phyloP scores from a whole-genome alignment of 2,329 filamentous ascomycete species.

The Monosporascus sp. region DNA sequence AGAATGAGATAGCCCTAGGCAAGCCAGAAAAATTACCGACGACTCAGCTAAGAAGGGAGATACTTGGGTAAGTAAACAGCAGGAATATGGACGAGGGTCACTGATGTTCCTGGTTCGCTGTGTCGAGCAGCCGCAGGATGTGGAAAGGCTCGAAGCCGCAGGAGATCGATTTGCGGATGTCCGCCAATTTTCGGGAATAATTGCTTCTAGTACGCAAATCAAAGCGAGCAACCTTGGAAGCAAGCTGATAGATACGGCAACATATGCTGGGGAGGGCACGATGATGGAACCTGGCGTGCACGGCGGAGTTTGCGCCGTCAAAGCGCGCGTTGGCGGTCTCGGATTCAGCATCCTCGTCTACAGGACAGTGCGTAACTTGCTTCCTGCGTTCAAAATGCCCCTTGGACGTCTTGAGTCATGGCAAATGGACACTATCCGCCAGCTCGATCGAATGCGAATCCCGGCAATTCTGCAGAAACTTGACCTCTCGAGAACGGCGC shows the following conservation, averaged over 20 bases:
- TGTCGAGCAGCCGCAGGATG: slow-evolving; percentile 56
- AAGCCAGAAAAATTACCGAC: slow-evolving; percentile 11
- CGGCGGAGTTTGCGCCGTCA: slow-evolving; percentile 52
- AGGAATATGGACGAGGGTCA: slow-evolving; percentile 62
- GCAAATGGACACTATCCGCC: slow-evolving; percentile 49
- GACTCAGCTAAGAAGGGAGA: slow-evolving; percentile 36
- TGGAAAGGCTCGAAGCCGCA: slow-evolving; percentile 24
- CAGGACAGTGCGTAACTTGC: slow-evolving; percentile 48
- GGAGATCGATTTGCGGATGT: slow-evolving; percentile 75
- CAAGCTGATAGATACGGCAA: slow-evolving; percentile 60
- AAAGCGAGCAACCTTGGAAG: slow-evolving; percentile 53
- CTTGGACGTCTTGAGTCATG: slow-evolving; percentile 46
- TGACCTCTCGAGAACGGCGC: slow-evolving; percentile 28
- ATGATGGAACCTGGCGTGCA: slow-evolving; percentile 50
- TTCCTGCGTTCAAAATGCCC: slow-evolving; percentile 55
- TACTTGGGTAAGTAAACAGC: slow-evolving; percentile 16
- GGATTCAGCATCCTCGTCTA: slow-evolving; percentile 61
- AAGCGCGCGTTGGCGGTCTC: slow-evolving; percentile 42
- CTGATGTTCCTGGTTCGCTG: slow-evolving; percentile 73
- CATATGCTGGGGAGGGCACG: slow-evolving; percentile 43
- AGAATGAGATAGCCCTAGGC: slow-evolving; percentile 11
- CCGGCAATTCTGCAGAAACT: slow-evolving; percentile 32
- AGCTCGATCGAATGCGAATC: slow-evolving; percentile 41
- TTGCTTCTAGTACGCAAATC: slow-evolving; percentile 72
- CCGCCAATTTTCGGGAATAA: slow-evolving; percentile 60